Conservation (phyloP, 371 early-diverging fungal species). For the Mucor lusitanicus region DNA sequence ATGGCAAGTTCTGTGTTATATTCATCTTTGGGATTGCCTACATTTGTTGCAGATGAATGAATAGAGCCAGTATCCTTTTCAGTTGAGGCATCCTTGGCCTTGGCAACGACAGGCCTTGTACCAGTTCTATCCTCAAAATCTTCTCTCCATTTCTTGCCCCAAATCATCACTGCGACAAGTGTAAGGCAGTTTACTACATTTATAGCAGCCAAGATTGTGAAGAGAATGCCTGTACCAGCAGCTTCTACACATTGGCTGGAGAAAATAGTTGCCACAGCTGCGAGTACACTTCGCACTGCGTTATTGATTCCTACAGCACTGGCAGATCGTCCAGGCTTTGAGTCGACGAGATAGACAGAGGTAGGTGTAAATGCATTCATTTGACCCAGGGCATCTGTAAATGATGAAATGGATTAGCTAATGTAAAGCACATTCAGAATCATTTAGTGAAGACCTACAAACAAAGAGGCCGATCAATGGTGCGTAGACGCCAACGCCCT, state of each 20-base stretch:
- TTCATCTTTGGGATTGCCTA: background rate
- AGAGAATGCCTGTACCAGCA: conserved; percentile 28
- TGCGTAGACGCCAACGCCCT: conserved; percentile 38
- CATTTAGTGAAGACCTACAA: conserved; percentile 55
- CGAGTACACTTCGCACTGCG: conserved; percentile 41
- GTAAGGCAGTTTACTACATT: conserved; percentile 25
- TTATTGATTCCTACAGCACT: conserved; percentile 57
- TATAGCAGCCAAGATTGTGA: conserved; percentile 23
- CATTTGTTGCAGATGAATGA: background rate
- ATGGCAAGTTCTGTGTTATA: background rate
- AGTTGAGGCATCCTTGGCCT: too few species aligned
- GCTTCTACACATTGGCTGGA: conserved; percentile 21
- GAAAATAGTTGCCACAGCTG: conserved; percentile 33
- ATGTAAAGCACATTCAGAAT: conserved; percentile 6
- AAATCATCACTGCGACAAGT: conserved; percentile 19
- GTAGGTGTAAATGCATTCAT: conserved; percentile 46
- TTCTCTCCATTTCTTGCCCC: conserved; percentile 28
- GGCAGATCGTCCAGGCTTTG: conserved; percentile 56
- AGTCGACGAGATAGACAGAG: conserved; percentile 55
- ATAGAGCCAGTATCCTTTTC: background rate
- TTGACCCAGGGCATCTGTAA: conserved; percentile 34
- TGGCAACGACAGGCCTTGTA: background rate
- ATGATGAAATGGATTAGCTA: background rate
- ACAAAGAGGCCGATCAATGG: conserved; percentile 55
- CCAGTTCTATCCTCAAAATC: conserved; percentile 14